These are phyloP conservation scores for Hura crepitans DNA, from an alignment of 441 rosid species.

Conservation along the genomic window DNA sequence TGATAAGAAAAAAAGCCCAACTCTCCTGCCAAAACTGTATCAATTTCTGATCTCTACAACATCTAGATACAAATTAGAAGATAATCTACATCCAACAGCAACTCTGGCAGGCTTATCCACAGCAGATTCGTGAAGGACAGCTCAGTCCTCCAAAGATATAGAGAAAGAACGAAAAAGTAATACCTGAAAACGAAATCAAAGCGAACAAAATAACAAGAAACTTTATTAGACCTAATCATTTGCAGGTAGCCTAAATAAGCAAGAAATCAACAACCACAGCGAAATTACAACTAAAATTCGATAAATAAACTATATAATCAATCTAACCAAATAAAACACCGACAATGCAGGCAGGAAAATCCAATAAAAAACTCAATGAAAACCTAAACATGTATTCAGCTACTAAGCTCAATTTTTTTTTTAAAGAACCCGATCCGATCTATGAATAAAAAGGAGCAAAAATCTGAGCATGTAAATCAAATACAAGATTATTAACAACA, in stretches of 20 bases:
- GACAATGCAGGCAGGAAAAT: conserved; percentile 9
- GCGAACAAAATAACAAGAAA: not conserved
- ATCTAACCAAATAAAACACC: conserved; percentile 6
- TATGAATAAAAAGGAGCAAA: not conserved
- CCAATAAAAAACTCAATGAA: not conserved
- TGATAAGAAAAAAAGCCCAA: not conserved
- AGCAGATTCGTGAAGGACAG: not conserved
- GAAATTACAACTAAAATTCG: not conserved
- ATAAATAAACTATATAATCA: not conserved
- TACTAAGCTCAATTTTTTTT: not conserved
- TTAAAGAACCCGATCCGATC: not conserved
- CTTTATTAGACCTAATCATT: not conserved
- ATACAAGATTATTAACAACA: not conserved
- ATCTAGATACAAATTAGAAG: not conserved
- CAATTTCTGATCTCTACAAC: conserved; percentile 4
- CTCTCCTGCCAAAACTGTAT: not conserved
- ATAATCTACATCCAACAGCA: not conserved
- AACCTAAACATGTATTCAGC: not conserved
- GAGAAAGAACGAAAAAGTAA: not conserved
- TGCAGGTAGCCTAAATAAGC: not conserved
- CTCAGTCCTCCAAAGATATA: not conserved
- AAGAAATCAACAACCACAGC: conserved; percentile 3
- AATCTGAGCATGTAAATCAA: not conserved
- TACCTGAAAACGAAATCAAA: conserved; percentile 18
- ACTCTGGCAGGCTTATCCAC: not conserved